These are phyloP conservation scores for Blastobotrys proliferans DNA, from an alignment of 1,139 yeast species.

Conservation along the genomic window DNA sequence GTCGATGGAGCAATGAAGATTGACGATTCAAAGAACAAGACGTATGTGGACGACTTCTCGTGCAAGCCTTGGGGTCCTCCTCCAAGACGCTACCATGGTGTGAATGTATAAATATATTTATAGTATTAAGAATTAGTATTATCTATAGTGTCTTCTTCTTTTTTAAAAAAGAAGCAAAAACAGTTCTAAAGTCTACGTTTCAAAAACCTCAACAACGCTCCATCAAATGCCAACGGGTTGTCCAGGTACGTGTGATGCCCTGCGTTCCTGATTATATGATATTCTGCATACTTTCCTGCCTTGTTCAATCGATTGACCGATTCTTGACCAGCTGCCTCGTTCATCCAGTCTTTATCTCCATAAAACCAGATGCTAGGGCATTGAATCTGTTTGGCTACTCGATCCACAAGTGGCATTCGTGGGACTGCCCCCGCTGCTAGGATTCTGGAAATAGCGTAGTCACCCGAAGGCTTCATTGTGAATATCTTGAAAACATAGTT, in stretches of 20 bases:
- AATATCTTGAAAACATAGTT: slow-evolving; percentile 58
- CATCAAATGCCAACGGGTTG: slow-evolving; percentile 60
- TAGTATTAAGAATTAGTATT: background rate
- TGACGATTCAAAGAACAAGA: slow-evolving; percentile 7
- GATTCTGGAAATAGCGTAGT: slow-evolving; percentile 56
- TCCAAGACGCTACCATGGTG: slow-evolving; percentile 30
- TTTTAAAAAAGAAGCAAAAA: background rate
- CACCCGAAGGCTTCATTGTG: slow-evolving; percentile 57
- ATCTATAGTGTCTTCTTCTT: background rate
- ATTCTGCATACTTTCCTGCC: slow-evolving; percentile 31
- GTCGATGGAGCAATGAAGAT: background rate
- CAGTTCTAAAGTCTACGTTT: background rate
- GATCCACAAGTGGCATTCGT: slow-evolving; percentile 65
- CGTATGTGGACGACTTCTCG: slow-evolving; percentile 27
- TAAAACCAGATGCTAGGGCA: slow-evolving; percentile 52
- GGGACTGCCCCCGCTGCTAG: slow-evolving; percentile 72
- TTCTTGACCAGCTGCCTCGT: slow-evolving; percentile 62
- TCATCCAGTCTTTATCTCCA: slow-evolving; percentile 89
- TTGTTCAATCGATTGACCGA: slow-evolving; percentile 37
- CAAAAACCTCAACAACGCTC: slow-evolving; percentile 42
- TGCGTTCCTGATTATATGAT: slow-evolving; percentile 48
- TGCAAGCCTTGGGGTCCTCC: slow-evolving; percentile 34
- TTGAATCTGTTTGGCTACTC: slow-evolving; percentile 36
- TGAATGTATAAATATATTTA: slow-evolving; percentile 23
- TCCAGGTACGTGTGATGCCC: slow-evolving; percentile 82